Evolutionary conservation across 176 grass and related monocot species (phyloP).

Genomic region (Secale cereale): DNA sequence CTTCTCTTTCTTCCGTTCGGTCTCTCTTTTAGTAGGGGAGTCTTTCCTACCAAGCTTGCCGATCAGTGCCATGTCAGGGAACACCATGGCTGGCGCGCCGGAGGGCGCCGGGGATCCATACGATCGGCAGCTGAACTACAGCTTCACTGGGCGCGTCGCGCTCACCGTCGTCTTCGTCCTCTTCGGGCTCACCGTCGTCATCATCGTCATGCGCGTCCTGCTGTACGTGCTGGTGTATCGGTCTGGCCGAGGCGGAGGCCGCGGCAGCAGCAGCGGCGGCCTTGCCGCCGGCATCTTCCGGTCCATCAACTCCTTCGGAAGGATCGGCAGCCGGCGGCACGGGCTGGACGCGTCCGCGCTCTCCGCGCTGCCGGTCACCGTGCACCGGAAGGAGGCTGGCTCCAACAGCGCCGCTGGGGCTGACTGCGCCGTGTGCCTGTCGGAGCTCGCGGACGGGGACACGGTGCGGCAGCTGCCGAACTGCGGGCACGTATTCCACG

Average conservation of each 20-base stretch:
- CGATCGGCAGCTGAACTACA: background rate
- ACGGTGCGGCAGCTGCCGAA: conserved; percentile 39
- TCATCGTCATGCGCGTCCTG: conserved; percentile 29
- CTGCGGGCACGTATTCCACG: conserved; percentile 73
- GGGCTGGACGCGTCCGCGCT: conserved; percentile 45
- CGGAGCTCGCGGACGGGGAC: conserved; percentile 58
- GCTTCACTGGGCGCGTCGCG: conserved; percentile 33
- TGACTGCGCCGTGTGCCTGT: conserved; percentile 65
- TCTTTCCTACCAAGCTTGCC: too few relatives aligned
- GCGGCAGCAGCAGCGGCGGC: background rate
- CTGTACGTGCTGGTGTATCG: background rate
- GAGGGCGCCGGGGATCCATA: background rate
- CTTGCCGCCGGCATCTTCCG: background rate
- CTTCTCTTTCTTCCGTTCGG: background rate
- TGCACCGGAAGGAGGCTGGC: background rate
- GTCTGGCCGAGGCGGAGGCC: background rate
- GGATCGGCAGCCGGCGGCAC: background rate
- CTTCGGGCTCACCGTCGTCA: conserved; percentile 22
- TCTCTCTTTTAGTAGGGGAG: too few relatives aligned
- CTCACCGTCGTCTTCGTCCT: conserved; percentile 37
- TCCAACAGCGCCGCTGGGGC: background rate
- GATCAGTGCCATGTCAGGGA: conserved; percentile 24
- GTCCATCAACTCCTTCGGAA: conserved; percentile 20
- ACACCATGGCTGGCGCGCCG: background rate
- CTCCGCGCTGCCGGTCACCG: conserved; percentile 38